Conservation (phyloP, 495 filamentous ascomycete species). For the Cercophora newfieldiana region DNA sequence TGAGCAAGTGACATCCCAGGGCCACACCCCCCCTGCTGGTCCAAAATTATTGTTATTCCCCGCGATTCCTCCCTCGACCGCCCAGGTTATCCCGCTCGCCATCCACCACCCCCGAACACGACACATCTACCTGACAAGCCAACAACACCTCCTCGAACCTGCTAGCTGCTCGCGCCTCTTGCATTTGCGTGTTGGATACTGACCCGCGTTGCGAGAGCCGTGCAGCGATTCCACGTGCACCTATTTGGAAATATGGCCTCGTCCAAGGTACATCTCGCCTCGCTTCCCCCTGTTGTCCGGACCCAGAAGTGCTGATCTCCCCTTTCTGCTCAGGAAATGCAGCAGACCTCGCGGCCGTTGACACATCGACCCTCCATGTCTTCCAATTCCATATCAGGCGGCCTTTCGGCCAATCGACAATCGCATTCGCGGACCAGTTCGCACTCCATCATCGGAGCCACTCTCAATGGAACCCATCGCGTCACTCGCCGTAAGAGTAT, state of each 20-base stretch:
- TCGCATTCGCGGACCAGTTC: constrained; percentile 74
- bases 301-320: constrained; percentile 40
- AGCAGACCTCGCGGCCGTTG: constrained; percentile 49
- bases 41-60: constrained; percentile 43
- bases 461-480: constrained; percentile 77
- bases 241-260: constrained; percentile 50
- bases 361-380: constrained; percentile 51
- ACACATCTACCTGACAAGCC: constrained; percentile 11
- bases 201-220: constrained; percentile 20
- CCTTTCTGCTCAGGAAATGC: constrained; percentile 47
- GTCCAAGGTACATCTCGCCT: constrained; percentile 49
- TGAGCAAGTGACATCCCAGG: constrained; percentile 24
- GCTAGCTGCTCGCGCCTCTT: constrained; percentile 12
- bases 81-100: constrained; percentile 19
- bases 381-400: constrained; percentile 40
- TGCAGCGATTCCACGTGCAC: constrained; percentile 19
- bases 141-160: background rate
- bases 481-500: constrained; percentile 94
- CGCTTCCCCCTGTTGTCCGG: constrained; percentile 21
- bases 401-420: constrained; percentile 44
- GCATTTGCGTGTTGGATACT: constrained; percentile 23
- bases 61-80: constrained; percentile 26
- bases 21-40: constrained; percentile 30
- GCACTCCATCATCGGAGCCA: constrained; percentile 67
- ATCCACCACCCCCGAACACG: constrained; percentile 17